Evolutionary conservation across 257 asterid species (phyloP).

Genomic region (Lycium ferocissimum): DNA sequence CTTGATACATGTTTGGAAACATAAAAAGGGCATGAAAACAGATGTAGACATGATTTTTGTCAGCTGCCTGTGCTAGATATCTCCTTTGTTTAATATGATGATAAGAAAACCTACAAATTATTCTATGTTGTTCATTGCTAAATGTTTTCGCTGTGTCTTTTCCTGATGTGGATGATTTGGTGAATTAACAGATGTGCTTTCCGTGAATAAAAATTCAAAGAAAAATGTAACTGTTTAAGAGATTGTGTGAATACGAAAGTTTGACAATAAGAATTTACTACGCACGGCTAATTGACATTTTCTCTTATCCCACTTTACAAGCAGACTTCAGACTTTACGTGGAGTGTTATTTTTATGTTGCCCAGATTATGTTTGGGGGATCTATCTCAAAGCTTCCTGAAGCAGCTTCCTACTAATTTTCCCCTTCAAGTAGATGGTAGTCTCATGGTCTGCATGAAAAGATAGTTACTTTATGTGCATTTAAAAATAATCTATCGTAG

Average conservation of each 20-base stretch:
- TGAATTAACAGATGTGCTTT: not conserved
- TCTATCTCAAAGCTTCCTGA: conserved; percentile 1
- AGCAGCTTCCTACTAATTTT: conserved; percentile 1
- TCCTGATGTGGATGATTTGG: conserved; percentile 21
- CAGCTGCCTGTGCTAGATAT: conserved; percentile 8
- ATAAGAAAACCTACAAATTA: not conserved
- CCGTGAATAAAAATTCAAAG: not conserved
- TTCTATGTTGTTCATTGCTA: conserved; percentile 16
- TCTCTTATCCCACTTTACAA: not conserved
- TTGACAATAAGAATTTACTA: not conserved
- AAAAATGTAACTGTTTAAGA: not conserved
- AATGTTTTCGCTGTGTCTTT: not conserved
- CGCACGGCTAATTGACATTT: not conserved
- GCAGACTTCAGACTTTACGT: not conserved
- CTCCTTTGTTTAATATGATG: not conserved
- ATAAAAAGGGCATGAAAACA: not conserved
- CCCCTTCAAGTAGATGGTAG: conserved; percentile 4
- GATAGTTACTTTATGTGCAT: not conserved
- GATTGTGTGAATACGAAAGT: not conserved
- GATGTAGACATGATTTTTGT: not conserved
- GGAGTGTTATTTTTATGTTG: not conserved
- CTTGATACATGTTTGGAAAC: not conserved
- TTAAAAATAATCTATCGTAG: not conserved
- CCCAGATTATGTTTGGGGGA: not conserved
- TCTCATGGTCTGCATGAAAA: conserved; percentile 8